Evolutionary conservation across 148 eudicot genomes (phyloP).

Genomic region (Mesembryanthemum crystallinum): DNA sequence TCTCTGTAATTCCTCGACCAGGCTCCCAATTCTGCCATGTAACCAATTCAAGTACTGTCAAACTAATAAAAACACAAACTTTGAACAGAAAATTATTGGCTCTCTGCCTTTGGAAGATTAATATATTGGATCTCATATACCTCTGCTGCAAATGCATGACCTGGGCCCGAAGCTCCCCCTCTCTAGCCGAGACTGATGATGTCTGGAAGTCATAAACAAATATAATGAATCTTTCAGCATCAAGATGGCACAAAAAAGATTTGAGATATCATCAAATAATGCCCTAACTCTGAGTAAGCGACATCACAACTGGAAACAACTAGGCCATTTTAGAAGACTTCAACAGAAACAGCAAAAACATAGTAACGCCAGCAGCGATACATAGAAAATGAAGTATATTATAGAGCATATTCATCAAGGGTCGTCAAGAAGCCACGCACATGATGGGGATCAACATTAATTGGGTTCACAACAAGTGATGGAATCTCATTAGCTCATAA

Average conservation of each 20-base stretch:
- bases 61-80: background rate
- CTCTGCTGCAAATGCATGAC: constrained; percentile 79
- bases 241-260: background rate
- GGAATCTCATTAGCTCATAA: no score
- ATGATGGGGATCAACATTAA: no score
- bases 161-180: constrained; percentile 72
- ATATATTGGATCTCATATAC: constrained; percentile 31
- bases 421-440: no score
- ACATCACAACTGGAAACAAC: background rate
- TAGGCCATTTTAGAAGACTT: no score
- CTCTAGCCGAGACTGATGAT: constrained; percentile 45
- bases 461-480: no score
- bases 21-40: constrained; percentile 63
- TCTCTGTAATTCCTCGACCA: constrained; percentile 61
- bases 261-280: background rate
- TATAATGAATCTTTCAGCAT: background rate
- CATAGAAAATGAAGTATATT: no score
- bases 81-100: background rate
- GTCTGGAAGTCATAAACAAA: constrained; percentile 37
- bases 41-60: constrained; percentile 3
- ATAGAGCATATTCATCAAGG: no score
- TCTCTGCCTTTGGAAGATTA: background rate
- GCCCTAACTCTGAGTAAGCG: background rate
- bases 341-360: no score
- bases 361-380: no score